A percentile compares a stretch with the other conserved stretches of the same genome.
Evolutionary conservation across 1,139 yeast genomes (phyloP).

Genomic region (Wickerhamiella pararugosa): DNA sequence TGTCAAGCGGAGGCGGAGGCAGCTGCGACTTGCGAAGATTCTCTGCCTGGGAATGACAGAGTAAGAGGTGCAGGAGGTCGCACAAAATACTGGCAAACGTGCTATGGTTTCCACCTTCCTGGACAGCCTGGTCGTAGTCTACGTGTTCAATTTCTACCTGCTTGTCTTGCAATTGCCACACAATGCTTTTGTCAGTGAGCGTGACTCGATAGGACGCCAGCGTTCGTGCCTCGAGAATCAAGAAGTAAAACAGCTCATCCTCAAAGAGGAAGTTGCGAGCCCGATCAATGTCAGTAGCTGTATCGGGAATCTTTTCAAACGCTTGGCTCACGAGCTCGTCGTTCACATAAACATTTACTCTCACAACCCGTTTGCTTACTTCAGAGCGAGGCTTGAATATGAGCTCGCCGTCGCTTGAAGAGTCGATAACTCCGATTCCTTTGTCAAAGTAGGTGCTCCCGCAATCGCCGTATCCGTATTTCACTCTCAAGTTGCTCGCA

Average conservation of each 20-base stretch:
- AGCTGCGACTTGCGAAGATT: conserved; percentile 33
- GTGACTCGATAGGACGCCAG: conserved; percentile 61
- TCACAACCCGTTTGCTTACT: conserved; percentile 24
- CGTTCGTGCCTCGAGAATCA: conserved; percentile 59
- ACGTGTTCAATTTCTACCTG: conserved; percentile 56
- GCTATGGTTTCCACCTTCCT: neutral
- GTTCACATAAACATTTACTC: conserved; percentile 24
- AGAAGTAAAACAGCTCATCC: conserved; percentile 56
- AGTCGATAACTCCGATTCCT: conserved; percentile 57
- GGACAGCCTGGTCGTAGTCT: conserved; percentile 18
- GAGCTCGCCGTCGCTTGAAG: conserved; percentile 22
- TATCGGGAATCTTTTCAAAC: neutral
- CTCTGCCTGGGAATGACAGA: conserved; percentile 43
- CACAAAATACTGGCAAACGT: neutral
- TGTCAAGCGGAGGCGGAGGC: conserved; percentile 19
- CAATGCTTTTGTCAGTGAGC: conserved; percentile 48
- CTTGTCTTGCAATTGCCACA: conserved; percentile 50
- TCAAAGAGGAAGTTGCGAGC: conserved; percentile 65
- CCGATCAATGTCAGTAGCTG: conserved; percentile 19
- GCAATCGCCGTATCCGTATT: conserved; percentile 82
- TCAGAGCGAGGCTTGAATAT: conserved; percentile 22
- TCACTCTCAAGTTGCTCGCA: conserved; percentile 45
- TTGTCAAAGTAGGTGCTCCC: conserved; percentile 65
- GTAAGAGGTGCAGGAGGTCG: conserved; percentile 34
- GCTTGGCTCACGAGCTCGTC: conserved; percentile 14